Evolutionary conservation across 2,329 filamentous ascomycete genomes (phyloP), one percentile per base, ranked within the genome.

Genomic region (Lojkania enalia): DNA sequence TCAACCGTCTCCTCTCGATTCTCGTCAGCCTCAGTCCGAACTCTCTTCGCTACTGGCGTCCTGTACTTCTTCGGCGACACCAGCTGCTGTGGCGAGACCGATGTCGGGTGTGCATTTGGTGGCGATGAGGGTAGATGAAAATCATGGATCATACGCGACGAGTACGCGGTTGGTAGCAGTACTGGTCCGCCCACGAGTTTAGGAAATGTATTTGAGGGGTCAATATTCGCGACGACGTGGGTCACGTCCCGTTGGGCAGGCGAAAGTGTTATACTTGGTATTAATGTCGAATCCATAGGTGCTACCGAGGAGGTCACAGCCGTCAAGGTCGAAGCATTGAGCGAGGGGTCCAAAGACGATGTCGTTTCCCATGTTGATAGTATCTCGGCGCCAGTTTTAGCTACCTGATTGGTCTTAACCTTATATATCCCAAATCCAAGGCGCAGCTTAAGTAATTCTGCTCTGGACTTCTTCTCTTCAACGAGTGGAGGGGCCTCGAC

Each of bases 351-450:
- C 11, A 52, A 55, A 1, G 58, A 55, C 20, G 54, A 35, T n/a
- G 50, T 52, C 12, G 52, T 43, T 23, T 68, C 57, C 36, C 56
- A 64, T 12, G 52, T 55, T 4, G 64, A 63, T 9, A 71, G 63
- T 30, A 90, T 80, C 71, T 43, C 83, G 75, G 49, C 88, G 77
- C 58, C 51, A 1, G 86, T 84, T 20, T 87, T 76, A 45, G 80
- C 73, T 42, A 83, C 79, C 68, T 91, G 87, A 48, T 86, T 83
- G 2, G 87, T 90, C 45, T 78, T 79, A 54, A 91, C 76, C 70
- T 90, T 90, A 75, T 90, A 90, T 60, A 80, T 80, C 12, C 86
- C 87, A 15, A 90, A 78, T 20, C 80, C 77, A 13, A 91, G 79
- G n/a, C 86, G 80, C 7, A 88, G 77, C 39, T 79, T 79, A 33